Evolutionary conservation across 306 rosid species (phyloP).

Genomic region (Prunus salicina): DNA sequence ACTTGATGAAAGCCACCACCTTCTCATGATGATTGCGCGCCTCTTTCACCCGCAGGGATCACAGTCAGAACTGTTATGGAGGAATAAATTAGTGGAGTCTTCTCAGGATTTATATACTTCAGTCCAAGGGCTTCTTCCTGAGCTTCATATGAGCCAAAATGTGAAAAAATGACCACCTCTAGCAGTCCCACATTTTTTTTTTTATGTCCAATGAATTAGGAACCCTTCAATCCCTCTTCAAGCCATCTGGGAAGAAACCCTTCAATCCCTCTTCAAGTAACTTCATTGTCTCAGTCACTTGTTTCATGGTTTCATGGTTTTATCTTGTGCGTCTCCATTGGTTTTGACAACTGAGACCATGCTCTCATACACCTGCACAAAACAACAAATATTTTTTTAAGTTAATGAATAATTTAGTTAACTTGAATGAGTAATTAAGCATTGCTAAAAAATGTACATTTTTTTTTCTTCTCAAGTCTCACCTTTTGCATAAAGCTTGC

Average conservation of each 20-base stretch:
- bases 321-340: slow-evolving; percentile 11
- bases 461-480: neutral
- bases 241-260: neutral
- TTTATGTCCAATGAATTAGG: neutral
- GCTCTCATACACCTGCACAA: slow-evolving; percentile 2
- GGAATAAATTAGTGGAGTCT: neutral
- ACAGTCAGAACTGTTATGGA: neutral
- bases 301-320: slow-evolving; percentile 1
- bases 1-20: slow-evolving; percentile 3
- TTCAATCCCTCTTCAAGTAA: slow-evolving; percentile 9
- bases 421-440: neutral
- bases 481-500: slow-evolving; percentile 17
- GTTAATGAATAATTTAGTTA: neutral
- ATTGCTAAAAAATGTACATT: neutral
- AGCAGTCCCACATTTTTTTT: slow-evolving; percentile 4
- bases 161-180: neutral
- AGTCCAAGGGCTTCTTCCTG: slow-evolving; percentile 7
- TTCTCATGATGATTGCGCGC: neutral
- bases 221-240: slow-evolving; percentile 14
- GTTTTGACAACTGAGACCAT: neutral
- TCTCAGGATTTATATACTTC: neutral
- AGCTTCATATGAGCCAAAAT: neutral
- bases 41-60: slow-evolving; percentile 7
- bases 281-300: neutral
- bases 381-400: neutral